phyloP scores from a whole-genome alignment of 2,329 filamentous ascomycete species.

The Sclerotiophoma versabilis region DNA sequence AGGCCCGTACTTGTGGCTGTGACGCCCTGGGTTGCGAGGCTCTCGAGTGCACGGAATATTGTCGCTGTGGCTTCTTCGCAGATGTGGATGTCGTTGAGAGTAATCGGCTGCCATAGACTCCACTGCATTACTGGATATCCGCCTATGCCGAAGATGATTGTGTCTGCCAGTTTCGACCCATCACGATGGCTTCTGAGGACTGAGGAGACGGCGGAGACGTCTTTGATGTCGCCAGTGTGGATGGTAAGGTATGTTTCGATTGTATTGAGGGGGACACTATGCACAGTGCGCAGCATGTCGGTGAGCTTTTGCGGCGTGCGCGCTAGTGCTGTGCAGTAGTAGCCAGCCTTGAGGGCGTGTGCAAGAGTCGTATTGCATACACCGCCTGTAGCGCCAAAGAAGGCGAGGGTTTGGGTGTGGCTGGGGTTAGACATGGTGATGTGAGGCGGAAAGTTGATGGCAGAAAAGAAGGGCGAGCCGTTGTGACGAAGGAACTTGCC shows the following conservation, averaged over 20 bases:
- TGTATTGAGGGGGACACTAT: constrained; percentile 48
- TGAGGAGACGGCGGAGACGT: constrained; percentile 52
- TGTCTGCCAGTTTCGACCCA: constrained; percentile 46
- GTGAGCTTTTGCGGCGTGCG: constrained; percentile 60
- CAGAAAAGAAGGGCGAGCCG: no score
- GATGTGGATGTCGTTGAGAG: constrained; percentile 43
- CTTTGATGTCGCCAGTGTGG: constrained; percentile 56
- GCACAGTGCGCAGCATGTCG: constrained; percentile 48
- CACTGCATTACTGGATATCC: constrained; percentile 37
- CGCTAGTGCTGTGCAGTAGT: constrained; percentile 57
- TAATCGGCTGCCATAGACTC: constrained; percentile 36
- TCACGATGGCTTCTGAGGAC: constrained; percentile 38
- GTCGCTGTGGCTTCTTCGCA: constrained; percentile 43
- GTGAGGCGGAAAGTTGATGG: no score
- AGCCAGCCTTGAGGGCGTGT: constrained; percentile 53
- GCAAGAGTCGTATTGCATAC: constrained; percentile 55
- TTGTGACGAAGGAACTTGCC: no score
- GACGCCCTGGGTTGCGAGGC: constrained; percentile 17
- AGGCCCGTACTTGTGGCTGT: background rate
- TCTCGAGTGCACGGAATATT: constrained; percentile 42
- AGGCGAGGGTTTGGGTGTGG: constrained; percentile 51
- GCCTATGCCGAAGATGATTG: constrained; percentile 59
- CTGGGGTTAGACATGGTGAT: constrained; percentile 16
- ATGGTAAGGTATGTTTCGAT: constrained; percentile 55
- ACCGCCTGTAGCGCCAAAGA: constrained; percentile 62